Evolutionary conservation across 2,329 filamentous ascomycete genomes (phyloP), one percentile per base, ranked within the genome.

Genomic region (Sporothrix globosa): DNA sequence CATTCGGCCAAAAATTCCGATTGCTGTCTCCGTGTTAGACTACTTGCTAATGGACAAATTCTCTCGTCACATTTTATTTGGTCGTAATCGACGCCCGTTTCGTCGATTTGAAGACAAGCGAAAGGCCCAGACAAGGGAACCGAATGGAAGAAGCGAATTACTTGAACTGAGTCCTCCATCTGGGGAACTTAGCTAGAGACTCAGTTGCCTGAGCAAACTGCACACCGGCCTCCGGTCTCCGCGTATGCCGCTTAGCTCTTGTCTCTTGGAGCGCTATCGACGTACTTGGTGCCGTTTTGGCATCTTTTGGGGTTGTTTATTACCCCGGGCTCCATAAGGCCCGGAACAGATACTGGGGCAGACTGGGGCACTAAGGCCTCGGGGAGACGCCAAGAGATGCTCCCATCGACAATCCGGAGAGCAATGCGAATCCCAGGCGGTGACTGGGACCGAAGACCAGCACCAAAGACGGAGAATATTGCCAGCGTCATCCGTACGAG

Each of bases 221-320:
- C 39, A 48, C 44, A n/a, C 61, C 39, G 60, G 60, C 60, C 41
- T 63, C 60, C 60, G 60, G 60, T 48, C 39, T 63, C 60, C 60
- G 60, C 41, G 39, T 41, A 63, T 63, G 39, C 60, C 60, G 60
- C 60, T 48, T 63, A n/a, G 60, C 24, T 65, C 50, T 65, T 65
- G 24, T 13, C 4, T 34, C 34, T 48, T 50, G 13, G n/a, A 5
- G 61, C 39, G 58, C 41, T 63, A 41, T n/a, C n/a, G n/a, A n/a
- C n/a, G n/a, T n/a, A n/a, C n/a, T 63, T 63, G 58, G 21, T 34
- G 44, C 60, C 14, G 4, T 30, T 65, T 50, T 65, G 60, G 60
- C 60, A 44, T 44, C 44, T 24, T 65, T 46, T 63, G n/a, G 41
- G 61, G 44, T n/a, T 65, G 61, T 65, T 65, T 50, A 65, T 65